Conservation (phyloP, 768 basidiomycete species). For the Paxillus rubicundulus region DNA sequence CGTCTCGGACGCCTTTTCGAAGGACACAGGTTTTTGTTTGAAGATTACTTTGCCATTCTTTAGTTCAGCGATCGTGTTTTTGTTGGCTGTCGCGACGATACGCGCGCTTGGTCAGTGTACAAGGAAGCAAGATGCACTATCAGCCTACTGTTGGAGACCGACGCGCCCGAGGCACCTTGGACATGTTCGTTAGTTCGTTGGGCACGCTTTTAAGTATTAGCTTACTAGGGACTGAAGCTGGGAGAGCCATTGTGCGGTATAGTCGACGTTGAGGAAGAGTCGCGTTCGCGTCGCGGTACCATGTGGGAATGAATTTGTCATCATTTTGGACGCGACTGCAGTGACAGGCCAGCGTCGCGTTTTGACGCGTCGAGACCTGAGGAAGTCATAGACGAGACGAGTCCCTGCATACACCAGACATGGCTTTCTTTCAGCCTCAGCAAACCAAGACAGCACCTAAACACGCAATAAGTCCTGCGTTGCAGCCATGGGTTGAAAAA, state of each 20-base stretch:
- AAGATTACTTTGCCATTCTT: slow-evolving; percentile 76
- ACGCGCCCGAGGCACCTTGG: slow-evolving; percentile 13
- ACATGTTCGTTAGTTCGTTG: not conserved
- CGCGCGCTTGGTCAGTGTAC: slow-evolving; percentile 15
- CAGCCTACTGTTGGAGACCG: slow-evolving; percentile 16
- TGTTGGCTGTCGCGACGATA: slow-evolving; percentile 36
- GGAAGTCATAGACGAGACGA: not conserved
- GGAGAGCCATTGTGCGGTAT: slow-evolving; percentile 18
- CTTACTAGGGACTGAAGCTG: slow-evolving; percentile 17
- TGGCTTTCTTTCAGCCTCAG: slow-evolving; percentile 66
- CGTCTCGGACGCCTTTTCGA: slow-evolving; percentile 80
- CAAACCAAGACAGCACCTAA: slow-evolving; percentile 41
- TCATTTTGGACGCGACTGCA: slow-evolving; percentile 19
- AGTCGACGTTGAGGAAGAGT: slow-evolving; percentile 7
- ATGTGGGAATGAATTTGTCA: slow-evolving; percentile 34
- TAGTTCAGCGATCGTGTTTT: slow-evolving; percentile 52
- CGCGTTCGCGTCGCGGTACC: slow-evolving; percentile 15
- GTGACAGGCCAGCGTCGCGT: slow-evolving; percentile 48
- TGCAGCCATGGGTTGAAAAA: slow-evolving; percentile 98
- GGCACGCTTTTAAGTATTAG: slow-evolving; percentile 3
- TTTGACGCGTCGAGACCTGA: slow-evolving; percentile 40
- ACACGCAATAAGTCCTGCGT: slow-evolving; percentile 50
- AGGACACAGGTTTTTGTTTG: slow-evolving; percentile 69
- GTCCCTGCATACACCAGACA: slow-evolving; percentile 21
- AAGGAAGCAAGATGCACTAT: not conserved